Percentiles rank a stretch among this genome's conserved stretches.
phyloP scores from a whole-genome alignment of 139 green algal species.

The Chlamydomonas schloesseri region DNA sequence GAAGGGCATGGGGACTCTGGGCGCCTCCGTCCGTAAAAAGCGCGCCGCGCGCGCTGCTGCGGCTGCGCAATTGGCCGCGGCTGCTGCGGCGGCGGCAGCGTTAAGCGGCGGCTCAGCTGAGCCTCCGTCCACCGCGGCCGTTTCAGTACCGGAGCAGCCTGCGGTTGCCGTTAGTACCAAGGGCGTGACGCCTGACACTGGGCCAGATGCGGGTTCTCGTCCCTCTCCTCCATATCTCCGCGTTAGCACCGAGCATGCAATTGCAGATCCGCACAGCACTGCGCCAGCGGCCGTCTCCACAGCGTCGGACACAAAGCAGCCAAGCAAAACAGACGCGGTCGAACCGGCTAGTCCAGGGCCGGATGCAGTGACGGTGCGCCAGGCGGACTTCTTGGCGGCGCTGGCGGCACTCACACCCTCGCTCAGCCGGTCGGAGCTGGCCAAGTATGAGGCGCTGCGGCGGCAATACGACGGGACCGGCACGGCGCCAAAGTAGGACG shows the following conservation, averaged over 20 bases:
- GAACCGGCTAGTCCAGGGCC: not conserved
- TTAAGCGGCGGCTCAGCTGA: not conserved
- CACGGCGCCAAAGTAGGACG: not conserved
- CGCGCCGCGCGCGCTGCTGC: not conserved
- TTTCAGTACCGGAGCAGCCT: too few species aligned
- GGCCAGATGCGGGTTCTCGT: too few species aligned
- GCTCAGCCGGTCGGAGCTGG: constrained; percentile 84
- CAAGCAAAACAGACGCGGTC: too few species aligned
- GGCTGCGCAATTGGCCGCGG: not conserved
- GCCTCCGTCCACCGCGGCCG: too few species aligned
- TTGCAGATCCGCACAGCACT: too few species aligned
- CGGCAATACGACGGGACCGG: constrained; percentile 78
- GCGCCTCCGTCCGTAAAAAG: not conserved
- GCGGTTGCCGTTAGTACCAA: too few species aligned
- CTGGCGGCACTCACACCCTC: constrained; percentile 79
- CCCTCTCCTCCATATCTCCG: too few species aligned
- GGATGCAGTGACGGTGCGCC: constrained; percentile 64
- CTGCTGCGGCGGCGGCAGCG: not conserved
- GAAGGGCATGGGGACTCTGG: not conserved
- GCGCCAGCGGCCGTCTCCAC: too few species aligned
- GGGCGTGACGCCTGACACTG: too few species aligned
- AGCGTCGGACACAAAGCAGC: too few species aligned
- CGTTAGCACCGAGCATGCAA: too few species aligned
- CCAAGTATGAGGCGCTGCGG: constrained; percentile 80
- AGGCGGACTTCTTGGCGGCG: constrained; percentile 78